phyloP scores from a whole-genome alignment of 805 yeast genomes.

The Wickerhamia fluorescens region DNA sequence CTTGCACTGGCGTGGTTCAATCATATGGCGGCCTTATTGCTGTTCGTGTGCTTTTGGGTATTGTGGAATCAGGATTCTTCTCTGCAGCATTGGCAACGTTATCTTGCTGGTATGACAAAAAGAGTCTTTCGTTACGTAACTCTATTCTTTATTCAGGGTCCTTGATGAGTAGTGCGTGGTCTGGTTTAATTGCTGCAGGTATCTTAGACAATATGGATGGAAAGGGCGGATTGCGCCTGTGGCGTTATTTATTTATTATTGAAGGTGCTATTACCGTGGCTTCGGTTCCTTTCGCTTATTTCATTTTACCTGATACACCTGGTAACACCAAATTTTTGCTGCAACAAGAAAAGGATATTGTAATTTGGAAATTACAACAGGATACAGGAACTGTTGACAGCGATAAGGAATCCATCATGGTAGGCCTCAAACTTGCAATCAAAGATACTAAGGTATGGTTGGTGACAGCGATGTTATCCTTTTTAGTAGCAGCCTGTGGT shows the following conservation, averaged over 20 bases:
- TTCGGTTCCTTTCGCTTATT: constrained; percentile 38
- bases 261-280: constrained; percentile 50
- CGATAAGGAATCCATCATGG: constrained; percentile 29
- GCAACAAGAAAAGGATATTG: constrained; percentile 38
- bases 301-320: constrained; percentile 48
- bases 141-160: constrained; percentile 47
- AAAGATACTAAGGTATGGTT: constrained; percentile 42
- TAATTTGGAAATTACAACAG: constrained; percentile 32
- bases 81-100: constrained; percentile 42
- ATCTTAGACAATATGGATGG: constrained; percentile 40
- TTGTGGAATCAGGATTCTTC: constrained; percentile 41
- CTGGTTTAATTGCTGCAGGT: constrained; percentile 51
- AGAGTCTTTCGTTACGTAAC: constrained; percentile 43
- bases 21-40: constrained; percentile 38
- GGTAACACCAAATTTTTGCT: constrained; percentile 39
- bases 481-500: constrained; percentile 52
- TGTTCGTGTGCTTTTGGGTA: constrained; percentile 41
- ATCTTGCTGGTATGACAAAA: constrained; percentile 50
- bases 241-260: constrained; percentile 53
- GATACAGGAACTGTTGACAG: constrained; percentile 37
- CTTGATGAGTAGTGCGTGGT: constrained; percentile 45
- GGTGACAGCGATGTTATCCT: constrained; percentile 37
- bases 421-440: constrained; percentile 30
- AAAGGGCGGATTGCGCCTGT: constrained; percentile 33
- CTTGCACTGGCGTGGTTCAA: constrained; percentile 43